Evolutionary conservation across 257 asterid genomes (phyloP).

Genomic region (Scutellaria baicalensis): DNA sequence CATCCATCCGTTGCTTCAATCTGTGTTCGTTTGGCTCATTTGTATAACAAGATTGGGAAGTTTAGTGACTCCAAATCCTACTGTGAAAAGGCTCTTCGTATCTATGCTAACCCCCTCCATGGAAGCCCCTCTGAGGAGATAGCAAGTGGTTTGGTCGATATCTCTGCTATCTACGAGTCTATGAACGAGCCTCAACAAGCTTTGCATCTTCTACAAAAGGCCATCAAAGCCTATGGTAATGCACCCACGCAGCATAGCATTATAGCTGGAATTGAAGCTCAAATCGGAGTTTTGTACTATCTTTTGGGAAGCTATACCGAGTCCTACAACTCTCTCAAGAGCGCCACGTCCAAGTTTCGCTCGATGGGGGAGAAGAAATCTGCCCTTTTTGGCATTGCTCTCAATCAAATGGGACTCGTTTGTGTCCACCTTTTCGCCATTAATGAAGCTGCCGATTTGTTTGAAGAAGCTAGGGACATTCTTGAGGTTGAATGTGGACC

Average conservation of each 20-base stretch:
- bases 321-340: conserved; percentile 39
- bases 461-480: conserved; percentile 47
- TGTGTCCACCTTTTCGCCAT: conserved; percentile 48
- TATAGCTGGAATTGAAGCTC: conserved; percentile 58
- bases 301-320: conserved; percentile 49
- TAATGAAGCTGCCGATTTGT: conserved; percentile 54
- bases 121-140: conserved; percentile 60
- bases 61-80: conserved; percentile 60
- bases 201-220: conserved; percentile 39
- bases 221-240: conserved; percentile 36
- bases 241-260: conserved; percentile 44
- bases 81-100: conserved; percentile 65
- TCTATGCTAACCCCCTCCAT: conserved; percentile 47
- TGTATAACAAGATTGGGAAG: conserved; percentile 76
- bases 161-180: conserved; percentile 51
- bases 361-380: conserved; percentile 45
- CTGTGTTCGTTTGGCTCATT: conserved; percentile 70
- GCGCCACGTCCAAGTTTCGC: conserved; percentile 34
- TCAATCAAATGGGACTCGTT: conserved; percentile 60
- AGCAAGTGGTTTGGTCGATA: conserved; percentile 70
- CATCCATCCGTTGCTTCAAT: conserved; percentile 76
- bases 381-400: conserved; percentile 49
- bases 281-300: conserved; percentile 49
- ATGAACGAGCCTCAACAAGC: conserved; percentile 39
- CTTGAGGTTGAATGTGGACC: conserved; percentile 54